Percentiles rank a stretch among this genome's conserved stretches.
These are phyloP conservation scores for Lepidium sativum DNA, from an alignment of 345 rosid species.

Conservation along the genomic window DNA sequence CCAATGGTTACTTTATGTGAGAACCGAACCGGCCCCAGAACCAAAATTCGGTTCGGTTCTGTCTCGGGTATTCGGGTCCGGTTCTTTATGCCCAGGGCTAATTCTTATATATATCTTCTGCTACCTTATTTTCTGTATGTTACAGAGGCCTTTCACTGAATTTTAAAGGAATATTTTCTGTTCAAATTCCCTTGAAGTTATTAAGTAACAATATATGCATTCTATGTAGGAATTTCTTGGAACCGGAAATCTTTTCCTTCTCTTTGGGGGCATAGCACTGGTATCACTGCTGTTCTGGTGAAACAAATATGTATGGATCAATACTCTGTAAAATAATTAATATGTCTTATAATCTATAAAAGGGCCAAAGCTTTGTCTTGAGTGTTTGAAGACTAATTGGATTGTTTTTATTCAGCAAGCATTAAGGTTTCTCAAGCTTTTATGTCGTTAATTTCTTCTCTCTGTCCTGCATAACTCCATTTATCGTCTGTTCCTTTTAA, in stretches of 20 bases:
- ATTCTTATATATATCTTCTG: not conserved
- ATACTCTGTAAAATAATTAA: not conserved
- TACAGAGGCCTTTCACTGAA: not conserved
- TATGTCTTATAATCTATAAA: too few relatives aligned
- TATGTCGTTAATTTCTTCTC: not conserved
- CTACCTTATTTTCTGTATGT: not conserved
- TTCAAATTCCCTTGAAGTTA: not conserved
- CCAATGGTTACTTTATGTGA: too few relatives aligned
- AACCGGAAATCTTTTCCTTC: conserved; percentile 79
- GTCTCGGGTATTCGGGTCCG: too few relatives aligned
- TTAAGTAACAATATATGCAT: conserved; percentile 5
- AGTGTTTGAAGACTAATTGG: not conserved
- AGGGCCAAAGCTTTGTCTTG: too few relatives aligned
- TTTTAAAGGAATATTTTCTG: conserved; percentile 46
- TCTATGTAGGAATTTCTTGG: conserved; percentile 72
- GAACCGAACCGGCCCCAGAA: too few relatives aligned
- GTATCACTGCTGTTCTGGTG: conserved; percentile 39
- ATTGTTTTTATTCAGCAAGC: not conserved
- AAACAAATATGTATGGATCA: not conserved
- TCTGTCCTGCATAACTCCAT: too few relatives aligned
- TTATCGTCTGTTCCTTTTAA: not conserved
- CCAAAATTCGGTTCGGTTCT: too few relatives aligned
- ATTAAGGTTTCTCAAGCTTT: not conserved
- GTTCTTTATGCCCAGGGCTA: too few relatives aligned
- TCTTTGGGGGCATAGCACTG: conserved; percentile 75